Base-by-base conservation (phyloP, 2,329 filamentous ascomycete species). In the Magnaporthiopsis rhizophila region DNA sequence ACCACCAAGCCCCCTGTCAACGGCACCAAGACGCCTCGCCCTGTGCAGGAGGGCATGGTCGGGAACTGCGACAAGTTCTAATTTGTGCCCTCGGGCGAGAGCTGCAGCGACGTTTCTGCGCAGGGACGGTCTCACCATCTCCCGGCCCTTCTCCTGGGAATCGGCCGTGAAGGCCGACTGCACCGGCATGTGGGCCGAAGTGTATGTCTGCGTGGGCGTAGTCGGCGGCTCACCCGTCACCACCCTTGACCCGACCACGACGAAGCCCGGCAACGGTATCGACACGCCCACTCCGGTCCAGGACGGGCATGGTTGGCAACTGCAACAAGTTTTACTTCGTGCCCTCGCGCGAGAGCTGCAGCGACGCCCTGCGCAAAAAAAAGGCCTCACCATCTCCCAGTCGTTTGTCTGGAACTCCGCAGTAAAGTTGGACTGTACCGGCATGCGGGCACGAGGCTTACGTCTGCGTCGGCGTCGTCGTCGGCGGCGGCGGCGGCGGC, bases 381-480 rank as follows among this genome's bases (percentile, higher is more conserved):
- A 65, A 58, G 36, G 64, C 61, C n/a, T 69, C 59, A 62, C 62
- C 24, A 21, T 66, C 13, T n/a, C 34, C 8, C 60, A 68, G 36
- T 65, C 67, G 32, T 65, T 66, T 53, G 63, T 56, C 18, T 69
- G 65, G 67, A 69, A 68, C 59, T 65, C 67, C 5, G 64, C 62
- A 5, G 53, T 67, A 24, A 63, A 50, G 21, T 45, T n/a, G 21
- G 65, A 68, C 62, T 68, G 68, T 57, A 62, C 62, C 9, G 64
- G 60, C 12, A 62, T 69, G 9, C 66, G 60, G 64, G 38, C 26
- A 62, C 8, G 60, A 65, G 58, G 63, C 63, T 11, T 69, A 65
- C 38, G 65, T 64, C 58, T 66, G 64, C 61, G 63, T 69, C 57
- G 61, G 53, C 64, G 86, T 71, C 86, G 86, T 89, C 8, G 67